Evolutionary conservation across 2,329 filamentous ascomycete genomes (phyloP).

Genomic region (Fusarium metavorans): DNA sequence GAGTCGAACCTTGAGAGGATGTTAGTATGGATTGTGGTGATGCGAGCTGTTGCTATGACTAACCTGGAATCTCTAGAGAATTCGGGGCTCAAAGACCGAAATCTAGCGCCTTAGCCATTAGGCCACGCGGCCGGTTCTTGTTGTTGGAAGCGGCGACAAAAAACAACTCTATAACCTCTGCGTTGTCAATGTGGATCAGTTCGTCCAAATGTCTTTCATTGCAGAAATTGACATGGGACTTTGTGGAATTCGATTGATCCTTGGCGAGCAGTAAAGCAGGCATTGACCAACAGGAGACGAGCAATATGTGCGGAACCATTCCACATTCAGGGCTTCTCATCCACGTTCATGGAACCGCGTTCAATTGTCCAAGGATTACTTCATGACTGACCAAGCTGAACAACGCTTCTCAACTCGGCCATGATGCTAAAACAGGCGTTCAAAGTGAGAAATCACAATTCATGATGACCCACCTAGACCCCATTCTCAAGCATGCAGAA

Average conservation of each 20-base stretch:
- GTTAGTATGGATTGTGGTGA: constrained; percentile 1
- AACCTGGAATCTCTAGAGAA: constrained; percentile 43
- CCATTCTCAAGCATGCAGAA: constrained; percentile 12
- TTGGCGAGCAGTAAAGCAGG: neutral
- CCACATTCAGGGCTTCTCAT: neutral
- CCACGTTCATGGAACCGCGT: neutral
- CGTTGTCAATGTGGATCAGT: constrained; percentile 9
- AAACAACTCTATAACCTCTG: constrained; percentile 7
- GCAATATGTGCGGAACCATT: constrained; percentile 15
- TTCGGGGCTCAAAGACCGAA: constrained; percentile 25
- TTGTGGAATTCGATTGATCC: constrained; percentile 7
- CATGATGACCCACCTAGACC: constrained; percentile 7
- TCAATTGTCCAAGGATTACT: neutral
- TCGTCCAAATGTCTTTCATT: neutral
- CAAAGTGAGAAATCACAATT: constrained; percentile 7
- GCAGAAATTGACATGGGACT: neutral
- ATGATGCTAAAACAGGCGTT: neutral
- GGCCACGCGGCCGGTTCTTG: constrained; percentile 36
- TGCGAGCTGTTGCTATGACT: neutral
- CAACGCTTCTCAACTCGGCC: neutral
- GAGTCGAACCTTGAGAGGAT: constrained; percentile 35
- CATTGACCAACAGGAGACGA: neutral
- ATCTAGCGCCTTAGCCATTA: constrained; percentile 44
- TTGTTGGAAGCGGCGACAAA: neutral
- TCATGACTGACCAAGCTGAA: neutral